These are phyloP conservation scores for Neofusicoccum laricinum DNA, from an alignment of 2,329 filamentous ascomycete genomes.

Conservation along the genomic window DNA sequence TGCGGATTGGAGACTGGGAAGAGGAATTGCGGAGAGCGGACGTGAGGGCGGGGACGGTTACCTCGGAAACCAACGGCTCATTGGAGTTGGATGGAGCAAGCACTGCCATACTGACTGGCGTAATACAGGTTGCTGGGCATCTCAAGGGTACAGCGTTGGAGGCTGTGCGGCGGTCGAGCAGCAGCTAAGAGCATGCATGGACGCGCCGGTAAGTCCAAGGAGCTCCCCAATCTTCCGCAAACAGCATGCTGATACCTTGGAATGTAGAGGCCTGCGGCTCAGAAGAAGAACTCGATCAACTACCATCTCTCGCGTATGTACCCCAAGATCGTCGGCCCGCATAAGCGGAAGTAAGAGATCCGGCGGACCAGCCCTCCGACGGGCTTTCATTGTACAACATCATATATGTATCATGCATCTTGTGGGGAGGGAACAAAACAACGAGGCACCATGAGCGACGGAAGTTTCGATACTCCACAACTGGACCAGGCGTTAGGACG, in stretches of 20 bases:
- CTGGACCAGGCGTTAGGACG: slow-evolving; percentile 7
- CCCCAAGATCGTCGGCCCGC: slow-evolving; percentile 67
- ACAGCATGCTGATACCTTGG: neutral
- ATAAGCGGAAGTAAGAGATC: slow-evolving; percentile 58
- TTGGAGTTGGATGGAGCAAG: neutral
- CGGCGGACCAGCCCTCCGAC: neutral
- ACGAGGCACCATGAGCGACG: neutral
- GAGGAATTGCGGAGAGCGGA: neutral
- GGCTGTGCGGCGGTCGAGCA: slow-evolving; percentile 61
- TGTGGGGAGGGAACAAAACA: neutral
- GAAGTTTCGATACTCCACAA: neutral
- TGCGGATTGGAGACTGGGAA: neutral
- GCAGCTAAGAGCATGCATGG: slow-evolving; percentile 70
- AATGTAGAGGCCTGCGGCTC: slow-evolving; percentile 52
- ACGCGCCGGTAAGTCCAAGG: slow-evolving; percentile 61
- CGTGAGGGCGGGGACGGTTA: neutral
- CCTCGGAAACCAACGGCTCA: neutral
- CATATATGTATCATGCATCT: neutral
- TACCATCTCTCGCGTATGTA: slow-evolving; percentile 81
- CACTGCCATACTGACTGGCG: slow-evolving; percentile 21
- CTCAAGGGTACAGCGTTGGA: slow-evolving; percentile 65
- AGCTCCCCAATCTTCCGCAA: neutral
- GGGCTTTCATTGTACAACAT: slow-evolving; percentile 9
- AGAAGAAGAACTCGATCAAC: slow-evolving; percentile 79
- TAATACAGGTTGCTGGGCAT: slow-evolving; percentile 74